phyloP scores from a whole-genome alignment of 441 rosid species.

The Biscutella laevigata region DNA sequence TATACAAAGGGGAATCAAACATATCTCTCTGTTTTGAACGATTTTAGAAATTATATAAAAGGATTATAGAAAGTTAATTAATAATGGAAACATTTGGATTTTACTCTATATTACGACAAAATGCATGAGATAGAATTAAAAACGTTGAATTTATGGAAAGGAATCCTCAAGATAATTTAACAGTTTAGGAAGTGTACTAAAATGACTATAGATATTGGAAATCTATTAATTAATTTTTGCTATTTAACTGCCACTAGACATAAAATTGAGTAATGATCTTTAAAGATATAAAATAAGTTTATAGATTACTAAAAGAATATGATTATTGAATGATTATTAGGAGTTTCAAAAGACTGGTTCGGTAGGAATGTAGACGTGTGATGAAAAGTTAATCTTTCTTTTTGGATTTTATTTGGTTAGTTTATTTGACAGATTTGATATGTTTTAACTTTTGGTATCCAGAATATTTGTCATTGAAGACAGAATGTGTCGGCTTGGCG shows the following conservation, averaged over 20 bases:
- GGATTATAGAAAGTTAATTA: background rate
- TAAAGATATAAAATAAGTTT: background rate
- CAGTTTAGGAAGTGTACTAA: background rate
- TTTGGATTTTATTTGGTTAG: constrained; percentile 5
- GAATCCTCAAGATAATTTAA: background rate
- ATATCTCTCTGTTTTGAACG: background rate
- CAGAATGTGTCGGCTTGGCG: constrained; percentile 15
- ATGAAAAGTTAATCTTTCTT: constrained; percentile 17
- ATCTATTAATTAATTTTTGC: background rate
- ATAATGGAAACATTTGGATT: background rate
- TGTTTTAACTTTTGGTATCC: constrained; percentile 19
- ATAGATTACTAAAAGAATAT: too few relatives aligned
- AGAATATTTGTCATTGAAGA: constrained; percentile 16
- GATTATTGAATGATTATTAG: background rate
- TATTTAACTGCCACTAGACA: background rate
- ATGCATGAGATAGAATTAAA: background rate
- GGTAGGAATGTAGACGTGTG: constrained; percentile 15
- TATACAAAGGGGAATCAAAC: constrained; percentile 5
- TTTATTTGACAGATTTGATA: constrained; percentile 5
- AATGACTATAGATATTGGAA: background rate
- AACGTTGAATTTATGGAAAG: background rate
- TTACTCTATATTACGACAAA: background rate
- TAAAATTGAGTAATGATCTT: background rate
- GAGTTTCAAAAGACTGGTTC: constrained; percentile 2
- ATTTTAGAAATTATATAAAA: background rate